A percentile compares a stretch with the other conserved stretches of the same genome.
phyloP scores from a whole-genome alignment of 2,329 filamentous ascomycete species.

The Alternaria triticimaculans region DNA sequence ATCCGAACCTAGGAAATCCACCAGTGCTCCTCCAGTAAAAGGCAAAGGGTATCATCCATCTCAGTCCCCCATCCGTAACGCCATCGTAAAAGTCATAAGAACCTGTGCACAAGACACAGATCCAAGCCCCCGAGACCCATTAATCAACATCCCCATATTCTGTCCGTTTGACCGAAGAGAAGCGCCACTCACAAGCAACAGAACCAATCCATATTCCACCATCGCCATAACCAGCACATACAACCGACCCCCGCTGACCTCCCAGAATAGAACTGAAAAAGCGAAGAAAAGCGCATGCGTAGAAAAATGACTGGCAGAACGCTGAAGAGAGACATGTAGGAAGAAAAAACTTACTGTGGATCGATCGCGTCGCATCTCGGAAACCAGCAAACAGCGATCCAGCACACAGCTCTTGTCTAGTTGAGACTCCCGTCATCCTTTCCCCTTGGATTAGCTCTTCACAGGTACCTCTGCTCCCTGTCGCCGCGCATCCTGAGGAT shows the following conservation, averaged over 20 bases:
- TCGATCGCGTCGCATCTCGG: not conserved
- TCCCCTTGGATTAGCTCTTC: not conserved
- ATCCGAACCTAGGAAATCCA: not conserved
- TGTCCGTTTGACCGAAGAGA: not conserved
- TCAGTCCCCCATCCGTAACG: not conserved
- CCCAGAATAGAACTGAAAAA: not conserved
- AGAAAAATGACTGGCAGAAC: not conserved
- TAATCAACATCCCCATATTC: constrained; percentile 2
- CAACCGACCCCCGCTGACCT: not conserved
- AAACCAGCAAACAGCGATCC: not conserved
- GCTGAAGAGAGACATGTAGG: not conserved
- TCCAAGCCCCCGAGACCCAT: no score
- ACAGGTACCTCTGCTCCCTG: not conserved
- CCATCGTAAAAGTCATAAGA: not conserved
- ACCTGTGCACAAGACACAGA: not conserved
- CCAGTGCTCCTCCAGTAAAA: not conserved
- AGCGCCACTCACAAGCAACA: not conserved
- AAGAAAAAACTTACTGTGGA: not conserved
- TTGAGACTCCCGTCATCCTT: not conserved
- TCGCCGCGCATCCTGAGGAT: not conserved
- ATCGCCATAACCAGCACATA: not conserved
- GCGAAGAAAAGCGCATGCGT: not conserved
- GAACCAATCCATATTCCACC: not conserved
- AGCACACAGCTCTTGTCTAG: not conserved
- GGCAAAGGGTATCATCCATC: not conserved